Percentiles rank a stretch among this genome's conserved stretches.
Conservation (phyloP, 805 yeast genomes). For the Phaffomyces opuntiae region DNA sequence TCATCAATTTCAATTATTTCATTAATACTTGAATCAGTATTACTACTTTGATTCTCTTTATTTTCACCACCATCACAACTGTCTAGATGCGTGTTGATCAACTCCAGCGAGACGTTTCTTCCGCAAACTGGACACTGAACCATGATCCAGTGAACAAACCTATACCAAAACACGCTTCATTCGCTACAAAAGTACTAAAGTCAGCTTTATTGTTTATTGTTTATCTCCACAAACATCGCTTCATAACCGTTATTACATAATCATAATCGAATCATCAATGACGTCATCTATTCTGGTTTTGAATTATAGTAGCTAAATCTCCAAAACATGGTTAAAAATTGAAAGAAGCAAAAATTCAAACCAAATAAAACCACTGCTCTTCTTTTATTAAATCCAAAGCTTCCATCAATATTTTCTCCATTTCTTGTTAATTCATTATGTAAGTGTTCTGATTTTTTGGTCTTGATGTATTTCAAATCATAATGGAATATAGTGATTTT, state of each 20-base stretch:
- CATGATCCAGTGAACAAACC: slow-evolving; percentile 6
- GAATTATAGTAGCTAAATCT: background rate
- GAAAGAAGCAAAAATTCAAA: background rate
- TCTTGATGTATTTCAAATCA: background rate
- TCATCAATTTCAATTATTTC: background rate
- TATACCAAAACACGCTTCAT: too few relatives aligned
- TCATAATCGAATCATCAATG: too few relatives aligned
- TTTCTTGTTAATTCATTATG: background rate
- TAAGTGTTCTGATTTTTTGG: background rate
- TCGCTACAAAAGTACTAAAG: too few relatives aligned
- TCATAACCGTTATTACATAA: background rate
- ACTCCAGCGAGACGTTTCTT: slow-evolving; percentile 8
- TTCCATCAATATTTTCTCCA: background rate
- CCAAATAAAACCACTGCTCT: background rate
- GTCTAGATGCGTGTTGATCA: slow-evolving; percentile 21
- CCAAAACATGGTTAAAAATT: background rate
- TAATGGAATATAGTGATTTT: background rate
- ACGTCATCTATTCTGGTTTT: too few relatives aligned
- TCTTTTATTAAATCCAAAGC: background rate
- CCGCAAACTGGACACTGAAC: slow-evolving; percentile 24
- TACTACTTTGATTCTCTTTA: slow-evolving; percentile 8
- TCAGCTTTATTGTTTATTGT: too few relatives aligned
- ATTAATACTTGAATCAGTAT: slow-evolving; percentile 4
- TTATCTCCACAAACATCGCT: too few relatives aligned
- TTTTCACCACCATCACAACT: slow-evolving; percentile 11